phyloP scores from a whole-genome alignment of 2,329 filamentous ascomycete genomes.

The Fusarium palustre region DNA sequence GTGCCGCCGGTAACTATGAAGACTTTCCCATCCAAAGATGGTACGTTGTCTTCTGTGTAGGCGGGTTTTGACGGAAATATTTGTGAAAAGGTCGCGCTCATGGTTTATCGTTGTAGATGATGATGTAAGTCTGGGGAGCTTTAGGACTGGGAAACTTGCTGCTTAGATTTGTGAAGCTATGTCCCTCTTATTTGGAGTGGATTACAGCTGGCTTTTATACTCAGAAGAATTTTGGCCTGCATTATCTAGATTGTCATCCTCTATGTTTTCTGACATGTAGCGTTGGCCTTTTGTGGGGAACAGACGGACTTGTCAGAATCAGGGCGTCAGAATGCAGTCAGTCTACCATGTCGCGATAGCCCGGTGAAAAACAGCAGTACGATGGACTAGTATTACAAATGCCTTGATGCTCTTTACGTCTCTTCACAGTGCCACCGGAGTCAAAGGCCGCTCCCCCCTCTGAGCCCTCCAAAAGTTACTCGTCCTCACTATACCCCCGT shows the following conservation, averaged over 20 bases:
- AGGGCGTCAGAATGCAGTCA: neutral
- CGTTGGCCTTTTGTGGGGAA: accelerated
- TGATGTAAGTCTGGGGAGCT: accelerated
- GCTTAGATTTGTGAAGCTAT: accelerated
- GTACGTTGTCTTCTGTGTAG: slow-evolving; percentile 46
- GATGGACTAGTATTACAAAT: accelerated
- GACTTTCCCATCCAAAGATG: slow-evolving; percentile 46
- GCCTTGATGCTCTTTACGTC: accelerated
- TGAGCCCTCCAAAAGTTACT: slow-evolving; percentile 36
- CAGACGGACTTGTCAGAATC: neutral
- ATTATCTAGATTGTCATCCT: too few species aligned
- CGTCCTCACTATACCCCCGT: slow-evolving; percentile 10
- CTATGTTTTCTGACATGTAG: neutral
- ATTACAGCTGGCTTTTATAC: neutral
- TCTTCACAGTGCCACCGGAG: accelerated
- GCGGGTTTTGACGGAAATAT: slow-evolving; percentile 38
- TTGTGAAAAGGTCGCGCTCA: slow-evolving; percentile 11
- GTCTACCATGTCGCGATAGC: neutral
- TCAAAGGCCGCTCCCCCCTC: neutral
- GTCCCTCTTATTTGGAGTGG: accelerated
- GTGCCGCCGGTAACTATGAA: slow-evolving; percentile 64
- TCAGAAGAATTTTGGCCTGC: too few species aligned
- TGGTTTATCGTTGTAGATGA: accelerated
- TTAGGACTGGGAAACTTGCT: accelerated
- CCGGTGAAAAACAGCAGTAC: neutral